phyloP scores from a whole-genome alignment of 73 alveolate species.

The Paramecium caudatum region DNA sequence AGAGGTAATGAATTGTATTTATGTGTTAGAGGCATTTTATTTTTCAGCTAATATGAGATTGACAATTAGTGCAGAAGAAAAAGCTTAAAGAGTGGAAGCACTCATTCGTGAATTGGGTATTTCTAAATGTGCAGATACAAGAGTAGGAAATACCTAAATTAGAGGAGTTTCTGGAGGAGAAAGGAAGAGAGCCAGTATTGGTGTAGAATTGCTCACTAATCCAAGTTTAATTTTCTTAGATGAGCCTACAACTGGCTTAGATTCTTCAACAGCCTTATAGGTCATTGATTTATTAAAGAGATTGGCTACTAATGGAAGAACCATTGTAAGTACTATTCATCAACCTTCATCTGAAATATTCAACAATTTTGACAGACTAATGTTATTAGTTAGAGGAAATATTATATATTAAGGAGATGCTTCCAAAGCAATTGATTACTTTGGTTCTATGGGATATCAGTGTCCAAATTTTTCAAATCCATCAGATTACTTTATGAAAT shows the following conservation, averaged over 20 bases:
- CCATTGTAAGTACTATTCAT: constrained; percentile 88
- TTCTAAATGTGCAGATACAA: constrained; percentile 85
- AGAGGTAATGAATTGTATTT: constrained; percentile 68
- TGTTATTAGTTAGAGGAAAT: constrained; percentile 85
- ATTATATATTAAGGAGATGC: constrained; percentile 87
- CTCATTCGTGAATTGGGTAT: constrained; percentile 84
- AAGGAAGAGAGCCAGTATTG: constrained; percentile 90
- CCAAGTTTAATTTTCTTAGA: constrained; percentile 91
- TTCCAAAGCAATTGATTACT: constrained; percentile 79
- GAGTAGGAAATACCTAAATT: constrained; percentile 83
- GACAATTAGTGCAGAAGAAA: constrained; percentile 72
- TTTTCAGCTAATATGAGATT: constrained; percentile 84
- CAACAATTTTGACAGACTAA: constrained; percentile 82
- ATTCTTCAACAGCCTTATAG: constrained; percentile 86
- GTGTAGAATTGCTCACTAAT: constrained; percentile 89
- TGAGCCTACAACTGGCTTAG: constrained; percentile 94
- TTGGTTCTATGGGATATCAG: constrained; percentile 79
- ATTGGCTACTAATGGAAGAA: constrained; percentile 82
- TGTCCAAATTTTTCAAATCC: constrained; percentile 89
- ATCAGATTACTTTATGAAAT: constrained; percentile 81
- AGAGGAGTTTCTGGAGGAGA: constrained; percentile 95
- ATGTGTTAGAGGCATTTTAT: constrained; percentile 75
- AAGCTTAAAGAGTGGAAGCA: constrained; percentile 79
- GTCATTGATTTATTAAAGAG: constrained; percentile 80
- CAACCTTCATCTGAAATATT: constrained; percentile 90